Evolutionary conservation across 2,329 filamentous ascomycete species (phyloP).

Genomic region (Phyllosticta citriasiana): DNA sequence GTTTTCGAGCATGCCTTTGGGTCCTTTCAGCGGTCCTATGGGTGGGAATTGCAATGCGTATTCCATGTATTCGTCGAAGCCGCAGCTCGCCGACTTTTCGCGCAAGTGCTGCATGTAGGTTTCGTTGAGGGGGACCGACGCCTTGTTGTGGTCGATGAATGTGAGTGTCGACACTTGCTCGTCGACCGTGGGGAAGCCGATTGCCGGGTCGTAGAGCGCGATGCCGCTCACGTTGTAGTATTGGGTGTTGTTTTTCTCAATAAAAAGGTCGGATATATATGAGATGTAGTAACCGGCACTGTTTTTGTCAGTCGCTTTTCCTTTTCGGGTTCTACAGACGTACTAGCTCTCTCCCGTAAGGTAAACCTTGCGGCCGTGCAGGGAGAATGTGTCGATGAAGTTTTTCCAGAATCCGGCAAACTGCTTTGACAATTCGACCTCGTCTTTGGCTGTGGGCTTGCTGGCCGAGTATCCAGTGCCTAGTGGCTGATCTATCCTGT

Average conservation of each 20-base stretch:
- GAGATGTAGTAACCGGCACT: slow-evolving; percentile 19
- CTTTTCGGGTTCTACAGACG: background rate
- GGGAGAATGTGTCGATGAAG: slow-evolving; percentile 41
- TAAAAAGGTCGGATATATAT: slow-evolving; percentile 23
- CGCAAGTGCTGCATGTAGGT: slow-evolving; percentile 33
- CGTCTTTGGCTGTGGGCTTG: slow-evolving; percentile 25
- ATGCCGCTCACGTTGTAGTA: slow-evolving; percentile 25
- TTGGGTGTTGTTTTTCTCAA: slow-evolving; percentile 18
- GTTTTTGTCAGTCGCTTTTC: background rate
- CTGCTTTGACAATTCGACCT: slow-evolving; percentile 31
- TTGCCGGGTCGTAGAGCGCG: slow-evolving; percentile 21
- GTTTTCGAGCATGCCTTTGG: background rate
- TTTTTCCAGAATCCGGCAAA: slow-evolving; percentile 40
- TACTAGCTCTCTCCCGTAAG: slow-evolving; percentile 18
- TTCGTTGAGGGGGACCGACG: slow-evolving; percentile 36
- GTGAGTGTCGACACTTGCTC: slow-evolving; percentile 18
- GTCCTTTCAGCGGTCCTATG: slow-evolving; percentile 15
- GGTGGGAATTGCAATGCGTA: slow-evolving; percentile 32
- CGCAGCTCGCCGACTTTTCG: slow-evolving; percentile 32
- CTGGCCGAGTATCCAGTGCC: slow-evolving; percentile 28
- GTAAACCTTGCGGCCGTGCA: slow-evolving; percentile 41
- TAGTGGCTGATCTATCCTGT: slow-evolving; percentile 15
- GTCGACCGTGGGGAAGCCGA: slow-evolving; percentile 18
- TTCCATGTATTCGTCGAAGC: slow-evolving; percentile 35
- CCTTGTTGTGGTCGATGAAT: slow-evolving; percentile 33